Conservation (phyloP, 2,329 filamentous ascomycete genomes). For the Pezizomycotina sp. region DNA sequence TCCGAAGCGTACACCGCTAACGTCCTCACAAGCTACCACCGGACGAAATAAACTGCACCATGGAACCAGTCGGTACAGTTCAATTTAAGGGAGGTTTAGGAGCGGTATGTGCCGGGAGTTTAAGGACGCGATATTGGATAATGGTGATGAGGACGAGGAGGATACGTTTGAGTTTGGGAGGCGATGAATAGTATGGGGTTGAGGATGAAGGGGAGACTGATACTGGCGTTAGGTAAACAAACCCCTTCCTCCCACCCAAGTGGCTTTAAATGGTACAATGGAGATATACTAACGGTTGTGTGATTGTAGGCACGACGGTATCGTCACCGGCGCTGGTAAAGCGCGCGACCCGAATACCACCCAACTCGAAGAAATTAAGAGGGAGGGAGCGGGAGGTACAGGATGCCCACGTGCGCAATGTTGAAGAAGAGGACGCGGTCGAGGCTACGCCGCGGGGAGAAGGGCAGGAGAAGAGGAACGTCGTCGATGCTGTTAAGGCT, state of each 20-base stretch:
- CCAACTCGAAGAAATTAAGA: slow-evolving; percentile 12
- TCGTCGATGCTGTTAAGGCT: too few relatives aligned
- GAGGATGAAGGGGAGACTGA: slow-evolving; percentile 15
- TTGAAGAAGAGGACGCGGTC: slow-evolving; percentile 12
- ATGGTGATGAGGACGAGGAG: slow-evolving; percentile 75
- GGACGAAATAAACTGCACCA: slow-evolving; percentile 53
- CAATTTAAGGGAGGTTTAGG: slow-evolving; percentile 72
- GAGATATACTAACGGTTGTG: too few relatives aligned
- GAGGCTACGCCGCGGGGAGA: too few relatives aligned
- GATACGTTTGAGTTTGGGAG: slow-evolving; percentile 90
- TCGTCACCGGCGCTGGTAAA: slow-evolving; percentile 12
- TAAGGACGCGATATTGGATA: slow-evolving; percentile 61
- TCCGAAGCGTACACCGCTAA: slow-evolving; percentile 63
- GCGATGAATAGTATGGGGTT: slow-evolving; percentile 31
- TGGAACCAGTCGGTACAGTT: slow-evolving; percentile 66
- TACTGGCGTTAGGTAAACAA: too few relatives aligned
- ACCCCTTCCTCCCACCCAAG: too few relatives aligned
- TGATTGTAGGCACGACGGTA: slow-evolving; percentile 6
- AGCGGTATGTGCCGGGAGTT: slow-evolving; percentile 80
- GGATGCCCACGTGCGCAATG: slow-evolving; percentile 12
- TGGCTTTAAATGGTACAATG: too few relatives aligned
- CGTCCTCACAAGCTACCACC: slow-evolving; percentile 75
- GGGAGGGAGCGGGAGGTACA: slow-evolving; percentile 11
- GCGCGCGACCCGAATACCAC: slow-evolving; percentile 16
- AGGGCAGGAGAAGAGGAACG: too few relatives aligned